Evolutionary conservation across 73 alveolate species (phyloP).

Genomic region (Paramecium pentaurelia): DNA sequence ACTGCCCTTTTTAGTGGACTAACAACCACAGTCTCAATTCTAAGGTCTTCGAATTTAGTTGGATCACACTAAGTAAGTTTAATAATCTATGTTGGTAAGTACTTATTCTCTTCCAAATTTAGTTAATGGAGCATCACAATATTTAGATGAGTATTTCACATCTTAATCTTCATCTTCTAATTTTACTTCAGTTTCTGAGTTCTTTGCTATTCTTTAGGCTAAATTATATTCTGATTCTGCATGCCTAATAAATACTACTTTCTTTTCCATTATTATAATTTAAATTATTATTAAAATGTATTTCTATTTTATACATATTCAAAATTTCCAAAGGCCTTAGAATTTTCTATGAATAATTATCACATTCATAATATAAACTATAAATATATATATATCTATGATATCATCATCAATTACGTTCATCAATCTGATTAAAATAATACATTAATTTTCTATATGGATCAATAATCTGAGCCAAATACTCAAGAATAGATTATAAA

Average conservation of each 20-base stretch:
- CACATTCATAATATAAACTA: not conserved
- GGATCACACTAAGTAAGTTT: constrained; percentile 1
- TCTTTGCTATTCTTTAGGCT: constrained; percentile 59
- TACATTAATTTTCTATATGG: not conserved
- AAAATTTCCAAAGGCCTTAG: not conserved
- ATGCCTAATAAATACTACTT: constrained; percentile 66
- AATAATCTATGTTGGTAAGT: constrained; percentile 44
- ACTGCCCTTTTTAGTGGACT: constrained; percentile 92
- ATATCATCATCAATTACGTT: not conserved
- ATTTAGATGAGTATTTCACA: constrained; percentile 33
- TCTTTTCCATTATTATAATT: not conserved
- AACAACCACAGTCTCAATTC: constrained; percentile 80
- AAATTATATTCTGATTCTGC: constrained; percentile 73
- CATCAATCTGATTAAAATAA: not conserved
- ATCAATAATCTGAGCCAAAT: not conserved
- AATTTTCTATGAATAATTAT: not conserved
- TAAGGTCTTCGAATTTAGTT: constrained; percentile 45
- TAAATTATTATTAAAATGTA: not conserved
- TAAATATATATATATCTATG: not conserved
- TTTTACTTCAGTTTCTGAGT: constrained; percentile 42
- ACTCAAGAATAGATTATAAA: not conserved
- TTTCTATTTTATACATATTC: not conserved
- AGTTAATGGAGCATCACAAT: constrained; percentile 58
- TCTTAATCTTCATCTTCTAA: constrained; percentile 32
- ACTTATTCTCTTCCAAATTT: constrained; percentile 54